phyloP scores from a whole-genome alignment of 2,329 filamentous ascomycete species.

The Mollisia scopiformis region DNA sequence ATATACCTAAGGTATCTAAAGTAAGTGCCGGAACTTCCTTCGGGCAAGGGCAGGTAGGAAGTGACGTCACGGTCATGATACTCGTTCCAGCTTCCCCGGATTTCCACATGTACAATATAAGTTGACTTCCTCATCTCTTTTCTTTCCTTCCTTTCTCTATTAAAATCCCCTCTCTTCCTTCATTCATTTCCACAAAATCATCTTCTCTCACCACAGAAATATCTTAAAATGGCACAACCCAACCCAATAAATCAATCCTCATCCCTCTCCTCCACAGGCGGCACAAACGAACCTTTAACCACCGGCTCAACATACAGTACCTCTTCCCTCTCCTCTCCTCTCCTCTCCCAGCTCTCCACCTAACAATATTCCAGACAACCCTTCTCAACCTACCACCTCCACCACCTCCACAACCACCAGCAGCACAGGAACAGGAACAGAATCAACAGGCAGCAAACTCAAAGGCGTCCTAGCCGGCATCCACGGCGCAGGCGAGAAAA shows the following conservation, averaged over 20 bases:
- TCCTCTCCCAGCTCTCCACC: neutral
- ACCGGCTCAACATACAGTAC: neutral
- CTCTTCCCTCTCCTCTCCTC: neutral
- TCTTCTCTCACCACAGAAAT: neutral
- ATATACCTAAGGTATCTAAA: no score
- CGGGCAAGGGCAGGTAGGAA: neutral
- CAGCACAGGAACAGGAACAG: neutral
- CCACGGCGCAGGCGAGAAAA: conserved; percentile 24
- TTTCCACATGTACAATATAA: neutral
- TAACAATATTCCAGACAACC: no score
- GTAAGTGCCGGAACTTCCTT: neutral
- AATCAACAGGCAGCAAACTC: conserved; percentile 4
- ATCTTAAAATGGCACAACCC: neutral
- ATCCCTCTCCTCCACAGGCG: neutral
- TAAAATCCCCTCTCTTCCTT: neutral
- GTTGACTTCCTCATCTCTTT: neutral
- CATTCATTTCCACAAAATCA: neutral
- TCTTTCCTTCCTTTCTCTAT: neutral
- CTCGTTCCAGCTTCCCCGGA: no score
- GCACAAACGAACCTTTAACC: neutral
- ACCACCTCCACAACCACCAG: neutral
- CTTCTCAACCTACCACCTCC: no score
- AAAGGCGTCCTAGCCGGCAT: conserved; percentile 18
- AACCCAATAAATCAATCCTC: neutral
- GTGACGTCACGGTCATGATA: neutral